A percentile compares a stretch with the other conserved stretches of the same genome.
Conservation (phyloP, 2,329 filamentous ascomycete species). For the Fusarium nygamai region DNA sequence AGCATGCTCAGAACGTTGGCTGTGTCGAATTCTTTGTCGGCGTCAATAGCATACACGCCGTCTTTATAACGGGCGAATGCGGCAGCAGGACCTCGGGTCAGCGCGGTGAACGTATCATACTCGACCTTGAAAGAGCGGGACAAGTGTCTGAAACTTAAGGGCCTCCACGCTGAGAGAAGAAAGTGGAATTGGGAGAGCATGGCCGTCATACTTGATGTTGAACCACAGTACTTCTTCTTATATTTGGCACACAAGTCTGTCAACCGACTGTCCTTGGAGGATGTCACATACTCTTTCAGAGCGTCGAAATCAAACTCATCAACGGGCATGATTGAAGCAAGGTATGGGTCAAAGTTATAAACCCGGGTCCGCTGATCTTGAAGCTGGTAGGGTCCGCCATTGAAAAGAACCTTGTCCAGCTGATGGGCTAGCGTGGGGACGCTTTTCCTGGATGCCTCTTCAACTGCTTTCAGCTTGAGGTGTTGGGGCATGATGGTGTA, state of each 20-base stretch:
- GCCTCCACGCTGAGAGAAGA: conserved; percentile 84
- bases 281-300: conserved; percentile 88
- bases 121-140: conserved; percentile 74
- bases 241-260: conserved; percentile 73
- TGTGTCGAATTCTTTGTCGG: conserved; percentile 89
- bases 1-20: conserved; percentile 91
- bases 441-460: conserved; percentile 45
- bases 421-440: conserved; percentile 76
- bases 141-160: conserved; percentile 71
- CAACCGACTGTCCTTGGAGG: conserved; percentile 82
- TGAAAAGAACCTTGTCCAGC: conserved; percentile 92
- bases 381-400: conserved; percentile 89
- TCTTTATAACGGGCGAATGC: conserved; percentile 85
- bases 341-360: conserved; percentile 96
- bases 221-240: conserved; percentile 86
- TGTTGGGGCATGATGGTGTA: conserved; percentile 42
- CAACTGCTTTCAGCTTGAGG: conserved; percentile 46
- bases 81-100: conserved; percentile 78
- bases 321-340: conserved; percentile 92
- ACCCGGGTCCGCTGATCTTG: conserved; percentile 89
- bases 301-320: conserved; percentile 91
- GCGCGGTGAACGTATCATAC: conserved; percentile 73
- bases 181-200: conserved; percentile 92
- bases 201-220: conserved; percentile 95
- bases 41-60: conserved; percentile 92